Percentiles rank a stretch among this genome's conserved stretches.
phyloP scores from a whole-genome alignment of 306 rosid genomes.

The Acacia melanoxylon region DNA sequence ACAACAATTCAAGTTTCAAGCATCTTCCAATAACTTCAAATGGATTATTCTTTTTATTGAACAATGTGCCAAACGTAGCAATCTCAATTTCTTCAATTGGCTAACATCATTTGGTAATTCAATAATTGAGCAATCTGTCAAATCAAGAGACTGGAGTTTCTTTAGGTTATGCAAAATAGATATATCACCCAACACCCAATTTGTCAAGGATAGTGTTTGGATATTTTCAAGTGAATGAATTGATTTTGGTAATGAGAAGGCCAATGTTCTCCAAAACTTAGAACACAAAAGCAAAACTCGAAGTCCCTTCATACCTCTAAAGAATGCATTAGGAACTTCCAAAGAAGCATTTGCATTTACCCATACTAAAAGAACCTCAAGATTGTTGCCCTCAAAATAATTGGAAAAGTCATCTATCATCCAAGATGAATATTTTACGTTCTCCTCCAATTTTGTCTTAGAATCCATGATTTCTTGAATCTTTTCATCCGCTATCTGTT shows the following conservation, averaged over 20 bases:
- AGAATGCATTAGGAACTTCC: background rate
- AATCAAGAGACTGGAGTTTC: slow-evolving; percentile 20
- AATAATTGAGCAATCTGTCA: background rate
- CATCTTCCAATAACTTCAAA: slow-evolving; percentile 27
- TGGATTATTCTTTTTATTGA: background rate
- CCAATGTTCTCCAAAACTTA: background rate
- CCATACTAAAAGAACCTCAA: too few relatives aligned
- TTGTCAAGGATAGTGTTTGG: rapidly evolving
- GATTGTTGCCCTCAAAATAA: background rate
- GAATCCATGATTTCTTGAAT: background rate
- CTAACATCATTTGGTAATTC: slow-evolving; percentile 9
- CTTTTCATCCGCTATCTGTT: background rate
- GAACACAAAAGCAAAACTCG: background rate
- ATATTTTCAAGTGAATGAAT: background rate
- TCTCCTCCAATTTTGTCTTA: background rate
- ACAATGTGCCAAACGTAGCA: slow-evolving; percentile 17
- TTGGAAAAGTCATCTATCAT: background rate
- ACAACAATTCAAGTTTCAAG: slow-evolving; percentile 22
- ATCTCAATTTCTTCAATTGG: slow-evolving; percentile 15
- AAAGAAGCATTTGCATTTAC: background rate
- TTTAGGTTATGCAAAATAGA: background rate
- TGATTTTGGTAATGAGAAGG: background rate
- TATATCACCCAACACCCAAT: background rate
- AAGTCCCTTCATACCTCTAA: background rate
- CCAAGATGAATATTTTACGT: background rate